Evolutionary conservation across 768 basidiomycete genomes (phyloP), one percentile per base, ranked within the genome.

Genomic region (Phanerodontia chrysosporium): DNA sequence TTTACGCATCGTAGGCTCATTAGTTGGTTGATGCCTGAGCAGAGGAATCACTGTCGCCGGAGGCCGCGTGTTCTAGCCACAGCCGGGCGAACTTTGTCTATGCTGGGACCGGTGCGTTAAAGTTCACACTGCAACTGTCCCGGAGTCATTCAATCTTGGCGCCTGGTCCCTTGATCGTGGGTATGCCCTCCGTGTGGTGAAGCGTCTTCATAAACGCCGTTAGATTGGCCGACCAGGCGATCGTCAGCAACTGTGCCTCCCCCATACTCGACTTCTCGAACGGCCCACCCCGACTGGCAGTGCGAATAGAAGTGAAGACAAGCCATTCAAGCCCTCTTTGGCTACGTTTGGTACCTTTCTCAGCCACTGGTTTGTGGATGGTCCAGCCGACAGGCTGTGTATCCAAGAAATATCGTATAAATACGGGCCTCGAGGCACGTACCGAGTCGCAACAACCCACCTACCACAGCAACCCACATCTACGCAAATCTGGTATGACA

Each of bases 311-410:
- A n/a, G n/a, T n/a, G n/a, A n/a, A n/a, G n/a, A n/a, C n/a, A n/a
- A n/a, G n/a, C n/a, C n/a, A n/a, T n/a, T n/a, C n/a, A n/a, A 42
- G 39, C 10, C 10, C 8, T 18, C 39, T 42, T 42, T 18, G 39
- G 4, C 39, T 4, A 12, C 4, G 10, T 42, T 42, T 18, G 39
- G 10, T 42, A 18, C 16, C 18, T 7, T 21, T 25, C 25, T 36
- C 8, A 16, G n/a, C 22, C 13, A 24, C 14, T 42, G 8, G 42
- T 36, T 16, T 13, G 36, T 25, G n/a, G 52, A 36, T 36, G 52
- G 52, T 22, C 39, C 52, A n/a, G 24, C 52, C n/a, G 6, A 28
- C n/a, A 25, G 52, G 52, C 52, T 53, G 52, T 53, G 52, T 16
- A 12, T 1, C 5, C 10, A 32, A 7, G 22, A 24, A 18, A 42